These are phyloP conservation scores for Boletus tylopilopsis DNA, from an alignment of 768 basidiomycete genomes.

Conservation along the genomic window DNA sequence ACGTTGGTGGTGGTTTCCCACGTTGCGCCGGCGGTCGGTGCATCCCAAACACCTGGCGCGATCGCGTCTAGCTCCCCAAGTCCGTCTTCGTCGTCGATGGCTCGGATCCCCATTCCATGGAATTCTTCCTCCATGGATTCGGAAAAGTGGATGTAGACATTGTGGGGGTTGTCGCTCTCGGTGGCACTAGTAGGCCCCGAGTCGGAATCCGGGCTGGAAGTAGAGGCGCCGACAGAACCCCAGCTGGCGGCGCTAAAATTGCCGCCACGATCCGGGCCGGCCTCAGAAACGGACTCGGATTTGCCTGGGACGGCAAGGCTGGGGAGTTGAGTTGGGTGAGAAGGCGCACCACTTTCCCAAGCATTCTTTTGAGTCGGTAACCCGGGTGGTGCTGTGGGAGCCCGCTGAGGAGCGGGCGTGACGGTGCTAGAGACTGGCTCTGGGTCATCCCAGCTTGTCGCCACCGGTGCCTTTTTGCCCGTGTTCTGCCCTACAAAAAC, in stretches of 20 bases:
- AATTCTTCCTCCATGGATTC: conserved; percentile 30
- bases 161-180: conserved; percentile 24
- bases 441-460: conserved; percentile 22
- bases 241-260: conserved; percentile 18
- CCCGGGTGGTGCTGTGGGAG: conserved; percentile 9
- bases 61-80: conserved; percentile 23
- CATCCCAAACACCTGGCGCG: conserved; percentile 24
- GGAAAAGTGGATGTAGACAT: conserved; percentile 19
- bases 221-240: conserved; percentile 21
- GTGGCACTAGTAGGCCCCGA: conserved; percentile 20
- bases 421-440: conserved; percentile 10
- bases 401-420: conserved; percentile 5
- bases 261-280: conserved; percentile 4
- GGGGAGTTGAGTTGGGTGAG: conserved; percentile 12
- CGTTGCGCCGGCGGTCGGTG: not conserved
- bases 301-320: conserved; percentile 8
- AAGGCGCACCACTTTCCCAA: conserved; percentile 8
- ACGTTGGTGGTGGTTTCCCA: conserved; percentile 3
- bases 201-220: conserved; percentile 28
- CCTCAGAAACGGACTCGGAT: not conserved
- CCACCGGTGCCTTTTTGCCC: conserved; percentile 1
- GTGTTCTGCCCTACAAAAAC: conserved; percentile 16
- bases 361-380: conserved; percentile 4
- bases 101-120: conserved; percentile 21
- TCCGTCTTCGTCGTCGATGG: conserved; percentile 7